Evolutionary conservation across 768 basidiomycete species (phyloP), one percentile per base, ranked within the genome.

Genomic region (Hypholoma sublateritium): DNA sequence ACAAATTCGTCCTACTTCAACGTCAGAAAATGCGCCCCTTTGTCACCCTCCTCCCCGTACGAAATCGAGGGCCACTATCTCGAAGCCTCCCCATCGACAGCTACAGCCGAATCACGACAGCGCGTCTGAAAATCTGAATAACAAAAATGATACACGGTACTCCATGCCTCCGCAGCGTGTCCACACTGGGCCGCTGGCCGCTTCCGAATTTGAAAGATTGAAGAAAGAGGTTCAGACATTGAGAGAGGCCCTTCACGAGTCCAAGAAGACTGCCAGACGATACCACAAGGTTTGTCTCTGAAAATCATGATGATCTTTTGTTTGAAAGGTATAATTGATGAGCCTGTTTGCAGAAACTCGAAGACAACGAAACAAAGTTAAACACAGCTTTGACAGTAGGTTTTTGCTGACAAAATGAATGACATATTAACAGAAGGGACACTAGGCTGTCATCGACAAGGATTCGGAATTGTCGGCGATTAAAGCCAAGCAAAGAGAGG

Each of bases 211-310:
- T 52, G 79, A 80, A n/a, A 76, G 74, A 36, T 68, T 87, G 69
- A 82, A 76, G 67, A 78, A 75, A 34, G 86, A 91, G 60, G 63
- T 87, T 4, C 85, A 88, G 47, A 55, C 59, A 5, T 72, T 85
- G 59, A 85, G 82, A 69, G 82, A 75, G 65, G 63, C 77, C 22
- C 63, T 75, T 5, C 69, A 74, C 19, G 80, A 84, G 16, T 71
- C 66, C 53, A 84, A 77, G 68, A 87, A 81, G 61, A 65, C 63
- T 0, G 65, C 76, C 0, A 85, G 79, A 71, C 83, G 82, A 56
- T 82, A 87, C 59, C 70, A 63, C 46, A 87, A 87, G 78, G 86
- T 84, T 44, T 52, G 48, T 63, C 22, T 34, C 34, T 25, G 13
- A 42, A 11, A 34, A 35, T 16, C 16, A 16, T 35, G 13, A n/a